A percentile compares a stretch with the other conserved stretches of the same genome.
These are phyloP conservation scores for Backusella circina DNA, from an alignment of 192 early-diverging fungal genomes.

Conservation along the genomic window DNA sequence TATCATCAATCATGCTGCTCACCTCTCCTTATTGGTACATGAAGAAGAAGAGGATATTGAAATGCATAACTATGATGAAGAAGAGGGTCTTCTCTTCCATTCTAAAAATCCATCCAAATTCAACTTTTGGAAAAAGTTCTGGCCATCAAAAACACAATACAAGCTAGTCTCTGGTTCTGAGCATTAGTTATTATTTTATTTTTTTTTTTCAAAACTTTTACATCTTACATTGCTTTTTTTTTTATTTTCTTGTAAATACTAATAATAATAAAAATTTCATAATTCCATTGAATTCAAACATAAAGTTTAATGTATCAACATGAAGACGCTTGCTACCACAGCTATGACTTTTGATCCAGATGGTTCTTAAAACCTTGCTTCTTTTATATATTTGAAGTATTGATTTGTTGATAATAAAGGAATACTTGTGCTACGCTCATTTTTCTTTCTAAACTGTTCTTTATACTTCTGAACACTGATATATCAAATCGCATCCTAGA, in stretches of 20 bases:
- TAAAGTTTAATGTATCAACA: too few species aligned
- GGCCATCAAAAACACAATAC: background rate
- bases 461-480: too few species aligned
- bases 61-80: conserved; percentile 1
- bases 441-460: too few species aligned
- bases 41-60: conserved; percentile 1
- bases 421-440: too few species aligned
- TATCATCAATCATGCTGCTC: background rate
- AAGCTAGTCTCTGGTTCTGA: background rate
- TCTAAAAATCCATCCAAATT: background rate
- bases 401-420: too few species aligned
- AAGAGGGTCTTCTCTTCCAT: background rate
- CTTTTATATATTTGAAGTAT: too few species aligned
- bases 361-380: too few species aligned
- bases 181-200: background rate
- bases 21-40: background rate
- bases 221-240: background rate
- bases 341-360: too few species aligned
- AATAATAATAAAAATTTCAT: background rate
- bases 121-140: background rate
- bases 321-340: too few species aligned
- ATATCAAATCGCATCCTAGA: too few species aligned
- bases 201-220: background rate
- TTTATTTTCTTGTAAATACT: background rate
- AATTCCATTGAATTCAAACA: too few species aligned